Base-by-base conservation (phyloP, 1,139 yeast genomes). In the Wickerhamomyces sp. region DNA sequence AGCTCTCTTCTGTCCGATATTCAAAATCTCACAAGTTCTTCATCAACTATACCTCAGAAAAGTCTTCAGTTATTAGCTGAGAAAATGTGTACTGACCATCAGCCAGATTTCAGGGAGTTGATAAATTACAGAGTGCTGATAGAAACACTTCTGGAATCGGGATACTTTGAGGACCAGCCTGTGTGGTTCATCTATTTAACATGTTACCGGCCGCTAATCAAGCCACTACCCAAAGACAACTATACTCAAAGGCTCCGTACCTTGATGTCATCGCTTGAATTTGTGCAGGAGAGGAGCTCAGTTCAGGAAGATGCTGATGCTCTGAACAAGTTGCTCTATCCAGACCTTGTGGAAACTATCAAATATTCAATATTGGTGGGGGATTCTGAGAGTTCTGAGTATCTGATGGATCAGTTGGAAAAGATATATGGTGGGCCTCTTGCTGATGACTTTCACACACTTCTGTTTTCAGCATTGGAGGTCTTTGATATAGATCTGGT, bases 361-460 rank as follows among this genome's bases (percentile, higher is more conserved):
- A 42, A 37, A n/a, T 41, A 41, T 18, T 42, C 52, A 10, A 43
- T 54, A 10, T 11, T 41, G 10, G n/a, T 39, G 33, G 39, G 37
- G 1, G 52, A 51, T 38, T 38, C 35, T 9, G 48, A 48, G 33
- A 36, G 29, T n/a, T 37, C 51, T 4, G 8, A 39, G 26, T 43
- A 46, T 8, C 30, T 53, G 5, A 18, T 50, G 6, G 37, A 36
- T 9, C 4, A 32, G 41, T 14, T 52, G 46, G 29, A 8, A 33
- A 3, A 34, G 26, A 7, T 39, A 40, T 50, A 44, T 36, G 40
- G 43, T 13, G 7, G 7, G 1, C 39, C 44, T 0, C 50, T 50
- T 2, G 2, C 43, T 2, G 56, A 52, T 30, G 57, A 55, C 29
- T 41, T 40, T 27, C 52, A 54, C 23, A 47, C 55, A 1, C 44